A percentile compares a stretch with the other conserved stretches of the same genome.
Evolutionary conservation across 1,139 yeast species (phyloP).

Genomic region (Yamadazyma pseudoaaseri): DNA sequence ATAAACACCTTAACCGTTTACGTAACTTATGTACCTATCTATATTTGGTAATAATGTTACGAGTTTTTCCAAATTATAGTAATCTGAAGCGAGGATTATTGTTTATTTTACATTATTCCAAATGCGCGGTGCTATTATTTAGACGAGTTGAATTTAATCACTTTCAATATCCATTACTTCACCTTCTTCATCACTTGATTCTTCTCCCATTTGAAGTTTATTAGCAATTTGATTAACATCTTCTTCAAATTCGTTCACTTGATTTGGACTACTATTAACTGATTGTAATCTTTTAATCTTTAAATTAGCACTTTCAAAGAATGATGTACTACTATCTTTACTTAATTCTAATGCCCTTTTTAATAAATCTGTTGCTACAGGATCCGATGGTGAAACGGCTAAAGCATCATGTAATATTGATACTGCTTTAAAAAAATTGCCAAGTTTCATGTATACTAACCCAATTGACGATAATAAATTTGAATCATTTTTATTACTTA

Average conservation of each 20-base stretch:
- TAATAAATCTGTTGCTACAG: conserved; percentile 79
- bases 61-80: too few relatives aligned
- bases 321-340: conserved; percentile 27
- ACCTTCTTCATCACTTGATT: conserved; percentile 58
- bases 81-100: not conserved
- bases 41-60: too few relatives aligned
- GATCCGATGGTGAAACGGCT: conserved; percentile 76
- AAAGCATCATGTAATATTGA: conserved; percentile 79
- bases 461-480: conserved; percentile 85
- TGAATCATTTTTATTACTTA: conserved; percentile 66
- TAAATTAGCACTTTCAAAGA: conserved; percentile 22
- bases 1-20: too few relatives aligned
- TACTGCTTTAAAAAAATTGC: conserved; percentile 65
- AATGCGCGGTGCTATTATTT: not conserved
- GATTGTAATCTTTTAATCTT: conserved; percentile 4
- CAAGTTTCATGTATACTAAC: conserved; percentile 70
- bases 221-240: conserved; percentile 38
- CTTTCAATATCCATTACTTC: conserved; percentile 67
- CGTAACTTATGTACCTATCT: too few relatives aligned
- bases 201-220: conserved; percentile 50
- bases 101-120: not conserved
- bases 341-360: conserved; percentile 78
- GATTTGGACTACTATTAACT: conserved; percentile 10
- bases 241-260: conserved; percentile 2
- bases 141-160: conserved; percentile 33